A percentile compares a stretch with the other conserved stretches of the same genome.
These are phyloP conservation scores for Avena atlantica DNA, from an alignment of 176 grass and related monocot species.

Conservation along the genomic window DNA sequence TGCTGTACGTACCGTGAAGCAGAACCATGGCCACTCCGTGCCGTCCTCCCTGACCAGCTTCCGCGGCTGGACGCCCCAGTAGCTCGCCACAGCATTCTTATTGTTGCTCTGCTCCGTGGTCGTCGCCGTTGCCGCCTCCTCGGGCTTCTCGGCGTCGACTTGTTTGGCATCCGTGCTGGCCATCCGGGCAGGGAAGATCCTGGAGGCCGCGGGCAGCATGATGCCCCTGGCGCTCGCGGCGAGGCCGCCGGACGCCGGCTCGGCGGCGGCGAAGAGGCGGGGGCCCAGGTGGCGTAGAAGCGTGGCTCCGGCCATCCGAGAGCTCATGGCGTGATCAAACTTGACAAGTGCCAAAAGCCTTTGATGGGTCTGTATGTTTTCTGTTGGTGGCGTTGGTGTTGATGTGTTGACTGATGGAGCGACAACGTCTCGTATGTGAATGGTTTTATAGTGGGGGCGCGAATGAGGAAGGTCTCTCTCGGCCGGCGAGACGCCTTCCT, in stretches of 20 bases:
- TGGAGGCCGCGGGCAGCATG: conserved; percentile 10
- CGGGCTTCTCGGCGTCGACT: neutral
- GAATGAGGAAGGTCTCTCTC: no score
- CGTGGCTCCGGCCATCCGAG: conserved; percentile 45
- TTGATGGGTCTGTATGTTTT: neutral
- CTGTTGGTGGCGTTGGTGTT: neutral
- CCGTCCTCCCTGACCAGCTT: conserved; percentile 58
- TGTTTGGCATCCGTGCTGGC: conserved; percentile 39
- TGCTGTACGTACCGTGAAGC: conserved; percentile 31
- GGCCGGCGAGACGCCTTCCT: no score
- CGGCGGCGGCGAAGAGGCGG: conserved; percentile 39
- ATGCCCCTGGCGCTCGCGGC: conserved; percentile 34
- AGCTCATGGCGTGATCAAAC: conserved; percentile 43
- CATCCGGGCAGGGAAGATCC: conserved; percentile 47
- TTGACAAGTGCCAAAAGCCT: neutral
- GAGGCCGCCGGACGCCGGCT: conserved; percentile 27
- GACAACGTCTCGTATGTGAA: no score
- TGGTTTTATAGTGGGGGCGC: no score
- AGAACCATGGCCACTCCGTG: conserved; percentile 57
- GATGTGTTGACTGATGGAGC: no score
- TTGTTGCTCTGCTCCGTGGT: neutral
- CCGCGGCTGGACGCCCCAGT: conserved; percentile 54
- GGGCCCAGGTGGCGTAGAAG: conserved; percentile 49
- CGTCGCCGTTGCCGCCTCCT: neutral
- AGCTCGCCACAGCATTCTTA: conserved; percentile 48